Evolutionary conservation across 208 protist genomes (phyloP).

Genomic region (Plasmodiophora brassicae): DNA sequence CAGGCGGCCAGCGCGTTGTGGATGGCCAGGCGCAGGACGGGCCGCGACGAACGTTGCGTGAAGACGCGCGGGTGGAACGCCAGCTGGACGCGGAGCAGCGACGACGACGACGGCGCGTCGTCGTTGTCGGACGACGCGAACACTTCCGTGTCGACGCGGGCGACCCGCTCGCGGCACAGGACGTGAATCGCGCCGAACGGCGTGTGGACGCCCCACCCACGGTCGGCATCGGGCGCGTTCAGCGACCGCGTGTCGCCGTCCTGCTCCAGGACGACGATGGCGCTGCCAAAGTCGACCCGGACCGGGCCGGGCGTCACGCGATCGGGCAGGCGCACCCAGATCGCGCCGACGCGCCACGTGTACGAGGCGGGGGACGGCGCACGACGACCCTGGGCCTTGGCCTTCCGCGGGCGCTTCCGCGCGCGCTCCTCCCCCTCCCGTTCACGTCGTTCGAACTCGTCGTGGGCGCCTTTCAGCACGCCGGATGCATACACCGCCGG

Average conservation of each 20-base stretch:
- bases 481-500: neutral
- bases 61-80: neutral
- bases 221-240: neutral
- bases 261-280: neutral
- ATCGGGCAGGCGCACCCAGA: neutral
- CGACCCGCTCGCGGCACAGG: neutral
- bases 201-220: neutral
- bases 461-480: neutral
- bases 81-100: neutral
- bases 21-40: neutral
- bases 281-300: neutral
- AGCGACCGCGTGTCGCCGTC: neutral
- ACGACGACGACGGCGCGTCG: neutral
- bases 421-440: neutral
- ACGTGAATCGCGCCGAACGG: neutral
- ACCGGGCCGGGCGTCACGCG: neutral
- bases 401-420: neutral
- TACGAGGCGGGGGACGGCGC: too few species aligned
- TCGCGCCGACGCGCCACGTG: neutral
- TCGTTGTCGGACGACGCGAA: too few species aligned
- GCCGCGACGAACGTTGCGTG: neutral
- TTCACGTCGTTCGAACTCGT: neutral
- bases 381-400: too few species aligned
- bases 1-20: neutral
- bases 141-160: neutral